These are phyloP conservation scores for Diplogelasinospora grovesii DNA, from an alignment of 495 filamentous ascomycete genomes.

Conservation along the genomic window DNA sequence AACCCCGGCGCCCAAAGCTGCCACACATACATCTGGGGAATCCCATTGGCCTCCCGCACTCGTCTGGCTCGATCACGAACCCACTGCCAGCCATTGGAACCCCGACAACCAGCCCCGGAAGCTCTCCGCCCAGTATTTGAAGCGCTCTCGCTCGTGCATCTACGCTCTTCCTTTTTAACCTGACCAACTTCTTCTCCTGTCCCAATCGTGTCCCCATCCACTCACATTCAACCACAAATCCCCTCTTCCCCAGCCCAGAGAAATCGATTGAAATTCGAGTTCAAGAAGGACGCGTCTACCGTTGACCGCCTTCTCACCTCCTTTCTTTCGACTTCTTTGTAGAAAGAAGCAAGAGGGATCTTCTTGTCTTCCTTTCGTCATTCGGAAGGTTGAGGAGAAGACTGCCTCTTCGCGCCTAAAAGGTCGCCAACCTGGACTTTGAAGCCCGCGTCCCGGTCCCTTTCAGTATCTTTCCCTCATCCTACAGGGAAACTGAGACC, in stretches of 20 bases:
- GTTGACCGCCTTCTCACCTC: slow-evolving; percentile 28
- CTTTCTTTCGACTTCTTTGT: slow-evolving; percentile 44
- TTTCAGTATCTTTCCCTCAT: slow-evolving; percentile 99
- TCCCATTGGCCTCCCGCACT: slow-evolving; percentile 20
- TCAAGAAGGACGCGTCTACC: slow-evolving; percentile 30
- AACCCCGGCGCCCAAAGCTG: slow-evolving; percentile 17
- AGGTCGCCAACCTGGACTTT: slow-evolving; percentile 99
- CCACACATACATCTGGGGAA: slow-evolving; percentile 13
- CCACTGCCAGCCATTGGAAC: slow-evolving; percentile 5
- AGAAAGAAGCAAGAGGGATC: slow-evolving; percentile 69
- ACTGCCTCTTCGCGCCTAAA: slow-evolving; percentile 55
- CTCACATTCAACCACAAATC: slow-evolving; percentile 23
- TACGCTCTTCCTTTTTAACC: slow-evolving; percentile 15
- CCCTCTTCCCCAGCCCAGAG: slow-evolving; percentile 9
- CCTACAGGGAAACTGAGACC: slow-evolving; percentile 88
- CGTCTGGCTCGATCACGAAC: slow-evolving; percentile 4
- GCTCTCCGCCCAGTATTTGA: slow-evolving; percentile 28
- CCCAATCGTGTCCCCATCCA: slow-evolving; percentile 14
- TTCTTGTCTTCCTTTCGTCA: slow-evolving; percentile 95
- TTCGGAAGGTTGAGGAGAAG: slow-evolving; percentile 92
- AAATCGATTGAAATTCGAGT: slow-evolving; percentile 26
- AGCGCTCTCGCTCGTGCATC: slow-evolving; percentile 22
- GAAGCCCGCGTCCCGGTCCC: slow-evolving; percentile 98
- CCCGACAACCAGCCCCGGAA: slow-evolving; percentile 23
- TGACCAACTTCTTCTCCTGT: slow-evolving; percentile 22